Conservation (phyloP, 2,329 filamentous ascomycete genomes). For the Cryphonectria naterciae region DNA sequence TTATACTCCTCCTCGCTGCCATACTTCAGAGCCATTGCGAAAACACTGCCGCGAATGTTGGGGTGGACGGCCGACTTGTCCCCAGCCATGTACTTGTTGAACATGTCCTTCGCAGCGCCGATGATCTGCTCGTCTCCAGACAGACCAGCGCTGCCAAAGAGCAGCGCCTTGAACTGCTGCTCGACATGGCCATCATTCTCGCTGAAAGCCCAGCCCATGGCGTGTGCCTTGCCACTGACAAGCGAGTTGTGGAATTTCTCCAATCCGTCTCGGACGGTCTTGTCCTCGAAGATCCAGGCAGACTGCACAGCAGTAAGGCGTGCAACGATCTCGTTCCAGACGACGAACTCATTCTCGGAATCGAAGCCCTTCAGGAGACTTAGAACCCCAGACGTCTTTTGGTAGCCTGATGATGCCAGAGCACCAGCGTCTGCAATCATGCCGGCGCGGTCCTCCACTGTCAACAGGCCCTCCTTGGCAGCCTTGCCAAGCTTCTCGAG, state of each 20-base stretch:
- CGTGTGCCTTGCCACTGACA: conserved; percentile 77
- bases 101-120: conserved; percentile 85
- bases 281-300: conserved; percentile 88
- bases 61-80: conserved; percentile 85
- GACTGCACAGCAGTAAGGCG: conserved; percentile 78
- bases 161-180: conserved; percentile 91
- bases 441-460: conserved; percentile 88
- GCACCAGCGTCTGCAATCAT: conserved; percentile 95
- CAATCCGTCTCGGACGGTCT: conserved; percentile 72
- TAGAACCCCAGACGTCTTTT: conserved; percentile 88
- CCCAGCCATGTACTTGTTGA: conserved; percentile 78
- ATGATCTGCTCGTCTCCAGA: conserved; percentile 79
- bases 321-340: conserved; percentile 90
- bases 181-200: conserved; percentile 85
- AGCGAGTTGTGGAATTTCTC: conserved; percentile 83
- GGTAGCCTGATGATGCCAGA: conserved; percentile 85
- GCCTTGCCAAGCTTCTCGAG: conserved; percentile 86
- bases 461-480: conserved; percentile 78
- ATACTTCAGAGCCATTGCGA: conserved; percentile 80
- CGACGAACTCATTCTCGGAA: conserved; percentile 84
- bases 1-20: conserved; percentile 90
- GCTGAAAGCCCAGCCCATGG: conserved; percentile 86
- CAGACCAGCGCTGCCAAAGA: conserved; percentile 83
- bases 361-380: conserved; percentile 86
- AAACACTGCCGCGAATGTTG: conserved; percentile 86